phyloP scores from a whole-genome alignment of 768 basidiomycete genomes.

The Trametopsis cervina region DNA sequence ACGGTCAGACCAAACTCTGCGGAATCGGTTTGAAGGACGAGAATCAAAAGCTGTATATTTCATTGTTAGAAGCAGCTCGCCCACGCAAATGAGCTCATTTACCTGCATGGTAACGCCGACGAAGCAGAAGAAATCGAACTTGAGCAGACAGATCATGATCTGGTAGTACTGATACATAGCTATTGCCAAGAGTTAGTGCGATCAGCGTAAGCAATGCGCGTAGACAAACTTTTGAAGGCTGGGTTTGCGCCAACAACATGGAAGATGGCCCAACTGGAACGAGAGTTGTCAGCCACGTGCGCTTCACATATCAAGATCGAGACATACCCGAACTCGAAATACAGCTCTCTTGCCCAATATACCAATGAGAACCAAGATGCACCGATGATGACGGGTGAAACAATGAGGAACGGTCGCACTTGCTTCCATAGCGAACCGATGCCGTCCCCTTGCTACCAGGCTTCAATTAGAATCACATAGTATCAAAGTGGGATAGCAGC shows the following conservation, averaged over 20 bases:
- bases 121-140: slow-evolving; percentile 88
- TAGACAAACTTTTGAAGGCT: slow-evolving; percentile 65
- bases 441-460: slow-evolving; percentile 40
- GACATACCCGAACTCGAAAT: slow-evolving; percentile 75
- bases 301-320: not conserved
- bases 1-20: slow-evolving; percentile 81
- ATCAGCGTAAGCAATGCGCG: not conserved
- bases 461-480: not conserved
- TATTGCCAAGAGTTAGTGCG: slow-evolving; percentile 30
- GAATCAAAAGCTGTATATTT: slow-evolving; percentile 61
- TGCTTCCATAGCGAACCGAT: slow-evolving; percentile 48
- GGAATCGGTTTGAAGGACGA: slow-evolving; percentile 56
- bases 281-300: not conserved
- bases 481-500: slow-evolving; percentile 17
- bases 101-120: slow-evolving; percentile 85
- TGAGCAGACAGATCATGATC: slow-evolving; percentile 80
- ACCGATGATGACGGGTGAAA: slow-evolving; percentile 63
- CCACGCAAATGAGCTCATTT: not conserved
- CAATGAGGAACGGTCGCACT: slow-evolving; percentile 63
- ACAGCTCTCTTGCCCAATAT: slow-evolving; percentile 66
- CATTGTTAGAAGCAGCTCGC: not conserved
- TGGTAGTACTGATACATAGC: slow-evolving; percentile 89
- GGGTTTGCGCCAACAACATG: slow-evolving; percentile 85
- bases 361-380: slow-evolving; percentile 59
- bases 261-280: slow-evolving; percentile 78